Conservation (phyloP, 805 yeast species). For the Groenewaldozyma salmanticensis region DNA sequence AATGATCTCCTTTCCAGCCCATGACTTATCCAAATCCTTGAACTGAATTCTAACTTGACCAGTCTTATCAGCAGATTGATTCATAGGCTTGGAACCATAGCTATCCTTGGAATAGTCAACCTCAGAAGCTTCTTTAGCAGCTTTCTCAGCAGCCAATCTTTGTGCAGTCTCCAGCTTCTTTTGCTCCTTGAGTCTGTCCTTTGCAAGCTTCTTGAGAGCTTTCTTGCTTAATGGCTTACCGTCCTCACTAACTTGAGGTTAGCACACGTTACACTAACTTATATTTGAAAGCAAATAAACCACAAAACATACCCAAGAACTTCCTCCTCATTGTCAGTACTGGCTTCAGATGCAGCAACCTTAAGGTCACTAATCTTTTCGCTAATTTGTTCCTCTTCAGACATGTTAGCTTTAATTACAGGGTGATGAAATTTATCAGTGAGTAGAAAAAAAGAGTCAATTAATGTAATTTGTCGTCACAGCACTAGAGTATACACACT, state of each 20-base stretch:
- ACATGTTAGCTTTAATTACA: conserved; percentile 11
- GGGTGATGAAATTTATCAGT: background rate
- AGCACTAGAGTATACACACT: background rate
- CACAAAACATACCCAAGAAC: background rate
- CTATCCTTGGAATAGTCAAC: conserved; percentile 79
- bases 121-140: conserved; percentile 64
- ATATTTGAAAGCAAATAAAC: background rate
- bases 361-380: conserved; percentile 14
- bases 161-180: conserved; percentile 92
- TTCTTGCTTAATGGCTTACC: conserved; percentile 88
- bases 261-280: background rate
- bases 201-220: conserved; percentile 85
- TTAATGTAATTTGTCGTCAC: background rate
- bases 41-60: conserved; percentile 55
- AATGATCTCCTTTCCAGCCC: conserved; percentile 67
- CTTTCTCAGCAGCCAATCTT: conserved; percentile 76
- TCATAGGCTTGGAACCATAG: conserved; percentile 84
- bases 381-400: conserved; percentile 14
- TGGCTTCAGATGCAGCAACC: conserved; percentile 1
- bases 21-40: conserved; percentile 38
- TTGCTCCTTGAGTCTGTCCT: conserved; percentile 15
- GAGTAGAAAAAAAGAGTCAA: background rate
- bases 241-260: conserved; percentile 46
- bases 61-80: conserved; percentile 66
- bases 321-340: conserved; percentile 1